Evolutionary conservation across 495 filamentous ascomycete genomes (phyloP).

Genomic region (Penicillium riverlandense): DNA sequence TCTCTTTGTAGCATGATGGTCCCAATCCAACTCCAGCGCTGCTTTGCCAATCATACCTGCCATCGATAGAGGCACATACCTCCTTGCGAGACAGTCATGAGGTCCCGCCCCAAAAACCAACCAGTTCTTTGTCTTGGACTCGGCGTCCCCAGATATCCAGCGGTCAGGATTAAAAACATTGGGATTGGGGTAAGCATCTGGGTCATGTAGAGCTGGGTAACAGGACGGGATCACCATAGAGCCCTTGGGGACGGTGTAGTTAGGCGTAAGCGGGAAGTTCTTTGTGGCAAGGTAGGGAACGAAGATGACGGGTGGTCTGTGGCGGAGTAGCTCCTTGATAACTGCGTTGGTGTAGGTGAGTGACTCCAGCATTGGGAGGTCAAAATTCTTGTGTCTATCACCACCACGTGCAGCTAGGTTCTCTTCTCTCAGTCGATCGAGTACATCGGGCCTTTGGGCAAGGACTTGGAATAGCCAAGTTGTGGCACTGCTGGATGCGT

Average conservation of each 20-base stretch:
- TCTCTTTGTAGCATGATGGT: conserved; percentile 64
- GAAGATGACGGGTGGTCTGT: conserved; percentile 90
- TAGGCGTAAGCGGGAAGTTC: conserved; percentile 73
- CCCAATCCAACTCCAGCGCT: conserved; percentile 74
- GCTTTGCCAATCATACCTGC: conserved; percentile 86
- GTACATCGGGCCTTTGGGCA: conserved; percentile 81
- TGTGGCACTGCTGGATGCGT: conserved; percentile 81
- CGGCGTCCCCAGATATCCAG: conserved; percentile 83
- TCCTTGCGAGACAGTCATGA: conserved; percentile 88
- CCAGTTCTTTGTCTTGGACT: conserved; percentile 89
- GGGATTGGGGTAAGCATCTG: conserved; percentile 77
- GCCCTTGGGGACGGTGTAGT: conserved; percentile 80
- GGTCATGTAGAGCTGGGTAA: conserved; percentile 83
- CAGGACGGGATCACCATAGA: conserved; percentile 86
- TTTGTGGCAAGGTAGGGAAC: conserved; percentile 92
- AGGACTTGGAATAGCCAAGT: conserved; percentile 91
- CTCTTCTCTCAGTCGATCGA: conserved; percentile 77
- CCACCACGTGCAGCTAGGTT: conserved; percentile 68
- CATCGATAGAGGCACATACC: conserved; percentile 78
- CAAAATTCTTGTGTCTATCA: conserved; percentile 56
- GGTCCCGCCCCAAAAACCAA: conserved; percentile 89
- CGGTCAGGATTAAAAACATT: conserved; percentile 78
- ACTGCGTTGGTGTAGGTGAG: conserved; percentile 84
- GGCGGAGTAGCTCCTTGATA: conserved; percentile 84
- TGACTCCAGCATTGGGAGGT: conserved; percentile 75